These are phyloP conservation scores for Nothophytophthora sp. DNA, from an alignment of 352 stramenopile species.

Conservation along the genomic window DNA sequence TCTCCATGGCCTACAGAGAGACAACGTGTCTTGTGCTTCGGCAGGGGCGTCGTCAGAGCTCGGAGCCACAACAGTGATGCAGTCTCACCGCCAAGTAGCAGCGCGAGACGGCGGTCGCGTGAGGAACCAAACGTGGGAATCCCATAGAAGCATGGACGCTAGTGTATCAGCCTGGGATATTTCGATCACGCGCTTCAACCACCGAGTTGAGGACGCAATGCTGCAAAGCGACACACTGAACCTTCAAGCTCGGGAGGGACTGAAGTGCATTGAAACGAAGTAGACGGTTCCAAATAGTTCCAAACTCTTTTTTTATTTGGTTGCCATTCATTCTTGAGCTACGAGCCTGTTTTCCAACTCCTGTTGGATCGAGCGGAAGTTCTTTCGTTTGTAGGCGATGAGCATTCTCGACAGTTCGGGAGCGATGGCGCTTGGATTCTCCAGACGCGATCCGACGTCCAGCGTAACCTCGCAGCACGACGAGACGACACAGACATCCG, in stretches of 20 bases:
- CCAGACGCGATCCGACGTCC: background rate
- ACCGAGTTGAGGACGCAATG: too few species aligned
- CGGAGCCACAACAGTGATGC: conserved; percentile 1
- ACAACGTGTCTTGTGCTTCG: conserved; percentile 6
- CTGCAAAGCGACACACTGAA: too few species aligned
- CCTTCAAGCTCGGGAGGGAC: too few species aligned
- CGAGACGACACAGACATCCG: background rate
- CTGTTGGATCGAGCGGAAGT: background rate
- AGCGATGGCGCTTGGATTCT: background rate
- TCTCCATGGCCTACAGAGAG: too few species aligned
- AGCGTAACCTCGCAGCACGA: background rate
- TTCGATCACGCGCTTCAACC: too few species aligned
- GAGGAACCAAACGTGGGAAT: background rate
- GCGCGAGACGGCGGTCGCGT: conserved; percentile 1
- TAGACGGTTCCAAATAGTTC: too few species aligned
- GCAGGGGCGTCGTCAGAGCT: background rate
- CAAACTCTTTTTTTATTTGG: too few species aligned
- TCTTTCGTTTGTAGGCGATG: background rate
- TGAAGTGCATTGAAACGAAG: too few species aligned
- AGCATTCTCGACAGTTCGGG: background rate
- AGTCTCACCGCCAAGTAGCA: conserved; percentile 10
- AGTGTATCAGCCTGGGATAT: too few species aligned
- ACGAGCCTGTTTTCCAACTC: background rate
- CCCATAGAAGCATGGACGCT: background rate
- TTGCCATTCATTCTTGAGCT: too few species aligned